Conservation (phyloP, 805 yeast species). For the Hanseniaspora mollemarum region DNA sequence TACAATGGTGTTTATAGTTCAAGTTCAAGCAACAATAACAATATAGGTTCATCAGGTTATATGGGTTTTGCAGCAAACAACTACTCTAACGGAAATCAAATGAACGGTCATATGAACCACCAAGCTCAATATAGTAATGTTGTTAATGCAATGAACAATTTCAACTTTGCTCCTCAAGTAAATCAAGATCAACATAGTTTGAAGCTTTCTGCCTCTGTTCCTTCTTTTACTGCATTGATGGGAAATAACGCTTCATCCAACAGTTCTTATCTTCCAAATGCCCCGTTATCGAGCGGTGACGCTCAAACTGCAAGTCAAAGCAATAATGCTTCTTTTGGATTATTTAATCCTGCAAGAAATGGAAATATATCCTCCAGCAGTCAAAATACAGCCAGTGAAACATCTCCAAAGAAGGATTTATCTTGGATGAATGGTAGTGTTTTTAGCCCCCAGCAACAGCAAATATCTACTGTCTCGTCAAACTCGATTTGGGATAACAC, state of each 20-base stretch:
- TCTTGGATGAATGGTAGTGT: neutral
- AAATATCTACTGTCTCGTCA: neutral
- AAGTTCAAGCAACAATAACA: neutral
- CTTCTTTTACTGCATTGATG: neutral
- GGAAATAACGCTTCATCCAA: neutral
- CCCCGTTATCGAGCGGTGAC: neutral
- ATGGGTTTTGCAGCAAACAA: neutral
- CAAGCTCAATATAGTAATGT: conserved; percentile 2
- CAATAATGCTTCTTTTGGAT: neutral
- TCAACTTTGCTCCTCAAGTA: neutral
- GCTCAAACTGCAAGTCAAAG: neutral
- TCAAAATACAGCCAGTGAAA: neutral
- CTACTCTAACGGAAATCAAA: neutral
- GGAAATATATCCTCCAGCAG: neutral
- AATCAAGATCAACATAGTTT: neutral
- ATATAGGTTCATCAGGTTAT: neutral
- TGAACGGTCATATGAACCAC: neutral
- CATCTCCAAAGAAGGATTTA: conserved; percentile 2
- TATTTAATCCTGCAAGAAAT: neutral
- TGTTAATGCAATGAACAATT: conserved; percentile 7
- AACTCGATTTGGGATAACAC: conserved; percentile 6
- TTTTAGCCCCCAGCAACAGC: neutral
- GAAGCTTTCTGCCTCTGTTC: conserved; percentile 3
- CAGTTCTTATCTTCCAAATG: neutral
- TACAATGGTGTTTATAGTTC: neutral